These are phyloP conservation scores for Phtheirospermum japonicum DNA, from an alignment of 257 asterid species.

Conservation along the genomic window DNA sequence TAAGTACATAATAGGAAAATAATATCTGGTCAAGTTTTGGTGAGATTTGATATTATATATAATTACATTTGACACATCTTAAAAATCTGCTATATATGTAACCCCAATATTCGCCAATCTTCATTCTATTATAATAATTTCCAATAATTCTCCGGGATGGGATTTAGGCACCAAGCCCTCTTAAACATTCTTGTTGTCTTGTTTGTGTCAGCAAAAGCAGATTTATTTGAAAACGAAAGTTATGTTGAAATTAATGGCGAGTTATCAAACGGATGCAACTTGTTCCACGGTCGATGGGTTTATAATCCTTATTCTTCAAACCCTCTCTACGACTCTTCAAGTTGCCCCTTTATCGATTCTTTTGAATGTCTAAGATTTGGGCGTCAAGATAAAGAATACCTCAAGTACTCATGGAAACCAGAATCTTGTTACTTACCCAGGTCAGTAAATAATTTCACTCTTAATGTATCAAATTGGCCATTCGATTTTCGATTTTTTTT, in stretches of 20 bases:
- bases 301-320: constrained; percentile 29
- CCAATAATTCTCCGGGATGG: neutral
- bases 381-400: constrained; percentile 41
- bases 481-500: too few relatives aligned
- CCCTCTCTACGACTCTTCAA: constrained; percentile 41
- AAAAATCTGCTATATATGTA: too few relatives aligned
- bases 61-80: too few relatives aligned
- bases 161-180: constrained; percentile 1
- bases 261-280: constrained; percentile 32
- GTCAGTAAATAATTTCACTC: constrained; percentile 11
- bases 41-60: too few relatives aligned
- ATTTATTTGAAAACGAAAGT: constrained; percentile 3
- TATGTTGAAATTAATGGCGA: neutral
- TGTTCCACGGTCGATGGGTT: constrained; percentile 45
- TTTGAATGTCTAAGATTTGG: constrained; percentile 43
- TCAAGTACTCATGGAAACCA: constrained; percentile 46
- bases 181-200: constrained; percentile 1
- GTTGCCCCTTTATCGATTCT: constrained; percentile 39
- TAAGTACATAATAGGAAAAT: neutral
- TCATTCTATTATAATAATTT: neutral
- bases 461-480: too few relatives aligned
- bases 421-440: constrained; percentile 41
- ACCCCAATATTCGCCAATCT: neutral
- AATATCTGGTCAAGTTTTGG: too few relatives aligned
- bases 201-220: constrained; percentile 3